Evolutionary conservation across 305 asterid genomes (phyloP).

Genomic region (Solanum hybrid): DNA sequence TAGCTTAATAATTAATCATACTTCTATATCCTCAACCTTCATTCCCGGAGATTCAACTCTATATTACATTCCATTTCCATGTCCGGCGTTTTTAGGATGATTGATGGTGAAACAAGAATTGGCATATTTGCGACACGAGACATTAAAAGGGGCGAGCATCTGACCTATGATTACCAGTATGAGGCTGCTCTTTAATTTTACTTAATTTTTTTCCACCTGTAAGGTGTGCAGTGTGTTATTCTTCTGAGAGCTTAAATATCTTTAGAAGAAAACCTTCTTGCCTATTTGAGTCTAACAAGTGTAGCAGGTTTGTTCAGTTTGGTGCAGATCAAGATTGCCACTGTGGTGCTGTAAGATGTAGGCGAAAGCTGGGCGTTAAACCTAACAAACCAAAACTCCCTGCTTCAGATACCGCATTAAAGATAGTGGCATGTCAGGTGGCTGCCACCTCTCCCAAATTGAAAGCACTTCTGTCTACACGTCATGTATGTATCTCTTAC

Average conservation of each 20-base stretch:
- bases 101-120: constrained; percentile 92
- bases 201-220: neutral
- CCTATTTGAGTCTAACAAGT: constrained; percentile 39
- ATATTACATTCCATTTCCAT: constrained; percentile 2
- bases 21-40: neutral
- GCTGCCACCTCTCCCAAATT: constrained; percentile 48
- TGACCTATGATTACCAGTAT: constrained; percentile 95
- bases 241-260: neutral
- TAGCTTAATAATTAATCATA: neutral
- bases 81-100: constrained; percentile 51
- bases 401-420: constrained; percentile 66
- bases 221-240: neutral
- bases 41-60: neutral
- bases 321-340: constrained; percentile 98
- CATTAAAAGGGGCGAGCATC: constrained; percentile 84
- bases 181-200: constrained; percentile 16
- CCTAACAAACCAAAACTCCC: constrained; percentile 56
- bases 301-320: constrained; percentile 97
- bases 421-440: constrained; percentile 62
- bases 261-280: neutral
- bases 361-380: constrained; percentile 83
- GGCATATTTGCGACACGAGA: constrained; percentile 87
- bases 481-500: constrained; percentile 25
- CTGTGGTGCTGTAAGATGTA: constrained; percentile 82
- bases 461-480: constrained; percentile 37